Evolutionary conservation across 192 early-diverging fungal species (phyloP).

Genomic region (Mortierella alpina): DNA sequence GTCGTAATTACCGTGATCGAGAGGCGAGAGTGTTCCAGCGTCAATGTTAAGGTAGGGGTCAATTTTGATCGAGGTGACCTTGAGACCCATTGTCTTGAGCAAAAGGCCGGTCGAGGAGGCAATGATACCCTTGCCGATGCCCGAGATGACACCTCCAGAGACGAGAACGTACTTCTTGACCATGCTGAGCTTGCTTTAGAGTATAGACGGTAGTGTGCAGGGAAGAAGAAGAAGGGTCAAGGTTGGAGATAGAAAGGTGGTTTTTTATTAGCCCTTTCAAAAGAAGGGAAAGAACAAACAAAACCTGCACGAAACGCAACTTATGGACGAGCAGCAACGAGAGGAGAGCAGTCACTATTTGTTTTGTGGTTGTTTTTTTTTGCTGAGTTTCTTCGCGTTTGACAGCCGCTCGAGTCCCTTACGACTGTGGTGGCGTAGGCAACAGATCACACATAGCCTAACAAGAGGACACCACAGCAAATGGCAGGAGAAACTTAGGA

Average conservation of each 20-base stretch:
- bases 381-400: not conserved
- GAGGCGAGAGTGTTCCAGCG: conserved; percentile 94
- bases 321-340: not conserved
- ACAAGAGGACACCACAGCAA: too few relatives aligned
- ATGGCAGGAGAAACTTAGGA: too few relatives aligned
- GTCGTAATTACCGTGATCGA: conserved; percentile 88
- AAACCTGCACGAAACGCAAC: not conserved
- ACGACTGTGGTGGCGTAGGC: too few relatives aligned
- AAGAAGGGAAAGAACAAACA: conserved; percentile 47
- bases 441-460: too few relatives aligned
- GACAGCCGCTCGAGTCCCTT: not conserved
- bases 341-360: conserved; percentile 8
- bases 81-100: conserved; percentile 90
- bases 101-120: conserved; percentile 97
- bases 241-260: conserved; percentile 25
- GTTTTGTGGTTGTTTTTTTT: conserved; percentile 13
- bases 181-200: conserved; percentile 18
- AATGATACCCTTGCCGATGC: conserved; percentile 99
- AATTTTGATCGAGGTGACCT: conserved; percentile 98
- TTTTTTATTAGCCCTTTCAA: conserved; percentile 31
- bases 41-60: conserved; percentile 99
- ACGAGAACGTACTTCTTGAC: conserved; percentile 94
- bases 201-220: not conserved
- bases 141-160: conserved; percentile 98
- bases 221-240: conserved; percentile 3